phyloP scores from a whole-genome alignment of 2,329 filamentous ascomycete genomes.

The Rhexocercosporidium sp. region DNA sequence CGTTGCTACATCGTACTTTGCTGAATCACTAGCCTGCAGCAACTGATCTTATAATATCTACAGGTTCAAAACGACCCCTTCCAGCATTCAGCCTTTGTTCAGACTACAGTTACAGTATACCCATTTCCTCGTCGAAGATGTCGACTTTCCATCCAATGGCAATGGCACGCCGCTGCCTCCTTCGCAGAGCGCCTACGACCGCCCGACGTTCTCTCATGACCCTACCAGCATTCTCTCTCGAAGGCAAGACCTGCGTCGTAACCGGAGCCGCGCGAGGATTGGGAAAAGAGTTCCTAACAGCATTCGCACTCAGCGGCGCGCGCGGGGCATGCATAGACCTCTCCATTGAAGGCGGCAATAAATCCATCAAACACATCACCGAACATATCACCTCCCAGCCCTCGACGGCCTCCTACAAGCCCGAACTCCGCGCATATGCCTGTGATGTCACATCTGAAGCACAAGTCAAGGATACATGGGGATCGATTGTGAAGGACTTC shows the following conservation, averaged over 20 bases:
- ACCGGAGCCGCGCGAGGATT: constrained; percentile 58
- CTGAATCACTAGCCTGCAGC: not conserved
- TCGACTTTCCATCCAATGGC: constrained; percentile 3
- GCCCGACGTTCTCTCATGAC: constrained; percentile 27
- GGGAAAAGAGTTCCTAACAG: constrained; percentile 54
- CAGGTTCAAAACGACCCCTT: not conserved
- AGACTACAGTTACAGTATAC: too few species aligned
- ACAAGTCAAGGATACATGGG: constrained; percentile 45
- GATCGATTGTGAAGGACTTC: constrained; percentile 45
- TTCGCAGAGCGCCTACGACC: not conserved
- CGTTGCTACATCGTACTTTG: not conserved
- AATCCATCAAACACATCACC: constrained; percentile 42
- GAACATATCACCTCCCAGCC: constrained; percentile 35
- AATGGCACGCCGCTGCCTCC: constrained; percentile 4
- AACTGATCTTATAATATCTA: constrained; percentile 3
- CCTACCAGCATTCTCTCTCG: constrained; percentile 49
- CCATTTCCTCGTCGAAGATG: not conserved
- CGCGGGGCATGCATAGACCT: constrained; percentile 36
- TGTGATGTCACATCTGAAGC: constrained; percentile 47
- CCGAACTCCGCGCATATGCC: constrained; percentile 45
- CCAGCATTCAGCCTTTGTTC: not conserved
- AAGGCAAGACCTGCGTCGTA: constrained; percentile 51
- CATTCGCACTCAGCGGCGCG: constrained; percentile 37
- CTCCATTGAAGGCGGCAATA: constrained; percentile 22
- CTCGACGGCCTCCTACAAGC: constrained; percentile 27